Conservation (phyloP, 768 basidiomycete species). For the Leccinum broughii region DNA sequence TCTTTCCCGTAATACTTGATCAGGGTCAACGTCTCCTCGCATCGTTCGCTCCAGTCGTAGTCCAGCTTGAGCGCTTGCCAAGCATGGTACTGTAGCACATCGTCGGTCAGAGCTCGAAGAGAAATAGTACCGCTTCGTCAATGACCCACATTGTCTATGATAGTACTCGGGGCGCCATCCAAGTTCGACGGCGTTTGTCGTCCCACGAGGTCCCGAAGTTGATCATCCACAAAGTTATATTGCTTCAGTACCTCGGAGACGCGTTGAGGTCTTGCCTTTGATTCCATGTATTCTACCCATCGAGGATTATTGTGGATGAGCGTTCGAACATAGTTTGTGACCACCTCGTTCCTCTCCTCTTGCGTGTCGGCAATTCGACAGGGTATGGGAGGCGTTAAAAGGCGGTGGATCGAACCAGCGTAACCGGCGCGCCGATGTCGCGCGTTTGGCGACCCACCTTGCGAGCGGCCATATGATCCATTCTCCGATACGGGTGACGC, state of each 20-base stretch:
- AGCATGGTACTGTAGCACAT: conserved; percentile 43
- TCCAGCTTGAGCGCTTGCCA: conserved; percentile 48
- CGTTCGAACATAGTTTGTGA: conserved; percentile 45
- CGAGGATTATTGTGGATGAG: conserved; percentile 44
- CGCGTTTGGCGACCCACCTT: conserved; percentile 7
- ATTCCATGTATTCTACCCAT: conserved; percentile 49
- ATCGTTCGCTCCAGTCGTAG: conserved; percentile 45
- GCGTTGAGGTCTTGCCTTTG: conserved; percentile 40
- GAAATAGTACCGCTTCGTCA: background rate
- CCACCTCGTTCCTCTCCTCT: conserved; percentile 42
- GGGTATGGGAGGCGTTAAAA: conserved; percentile 26
- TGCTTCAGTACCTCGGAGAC: conserved; percentile 46
- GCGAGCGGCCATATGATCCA: conserved; percentile 22
- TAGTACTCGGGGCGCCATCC: conserved; percentile 32
- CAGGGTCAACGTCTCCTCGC: conserved; percentile 51
- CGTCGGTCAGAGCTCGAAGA: background rate
- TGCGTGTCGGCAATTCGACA: conserved; percentile 34
- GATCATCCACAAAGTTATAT: conserved; percentile 53
- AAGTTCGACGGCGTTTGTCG: conserved; percentile 43
- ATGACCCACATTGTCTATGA: conserved; percentile 48
- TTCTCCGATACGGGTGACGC: conserved; percentile 19
- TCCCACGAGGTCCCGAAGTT: conserved; percentile 48
- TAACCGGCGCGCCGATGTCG: background rate
- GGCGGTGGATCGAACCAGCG: conserved; percentile 4
- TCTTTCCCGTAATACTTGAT: conserved; percentile 56